Evolutionary conservation across 768 basidiomycete species (phyloP), one percentile per base, ranked within the genome.

Genomic region (Tulasnella sp.): DNA sequence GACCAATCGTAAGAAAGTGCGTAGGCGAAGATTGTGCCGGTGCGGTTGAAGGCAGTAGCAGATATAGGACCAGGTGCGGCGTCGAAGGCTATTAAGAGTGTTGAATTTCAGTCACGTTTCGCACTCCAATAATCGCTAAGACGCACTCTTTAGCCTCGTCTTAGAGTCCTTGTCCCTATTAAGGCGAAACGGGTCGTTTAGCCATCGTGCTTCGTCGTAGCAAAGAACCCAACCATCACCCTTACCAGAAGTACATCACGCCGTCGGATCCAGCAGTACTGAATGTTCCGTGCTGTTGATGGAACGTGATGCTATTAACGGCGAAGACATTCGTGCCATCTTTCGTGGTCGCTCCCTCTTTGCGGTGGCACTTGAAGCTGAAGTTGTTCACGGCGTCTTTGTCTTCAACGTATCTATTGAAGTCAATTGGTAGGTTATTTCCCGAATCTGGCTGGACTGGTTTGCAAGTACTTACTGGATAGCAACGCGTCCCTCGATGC

Each of bases 1-100:
- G 91, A 92, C 95, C 95, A 97, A 81, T 97, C 95, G 79, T 97
- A 97, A 15, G 94, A 94, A 31, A 97, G 83, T 0, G 94, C 91
- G 79, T 97, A 97, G 0, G 95, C 96, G 81, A 97, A 94, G 79
- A 97, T 93, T 38, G 86, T 90, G 37, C 94, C 94, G 34, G 88
- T 93, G 78, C 91, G 91, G 85, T 94, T 97, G 86, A 97, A 98
- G 3, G 89, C 86, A 11, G 91, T 91, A 9, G 91, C 87, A 25
- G 92, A 84, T 78, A 97, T 92, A 0, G 96, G 94, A 31, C 90
- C 91, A 0, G 90, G 88, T 1, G 86, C 85, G 3, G 89, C 83
- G 4, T 94, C 93, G 82, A 94, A 93, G 11, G 91, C 91, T 91
- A 75, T 22, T 17, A 64, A 78, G 34, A 74, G 29, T n/a, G 29